Evolutionary conservation across 2,329 filamentous ascomycete genomes (phyloP).

Genomic region (Cladosporium velox): DNA sequence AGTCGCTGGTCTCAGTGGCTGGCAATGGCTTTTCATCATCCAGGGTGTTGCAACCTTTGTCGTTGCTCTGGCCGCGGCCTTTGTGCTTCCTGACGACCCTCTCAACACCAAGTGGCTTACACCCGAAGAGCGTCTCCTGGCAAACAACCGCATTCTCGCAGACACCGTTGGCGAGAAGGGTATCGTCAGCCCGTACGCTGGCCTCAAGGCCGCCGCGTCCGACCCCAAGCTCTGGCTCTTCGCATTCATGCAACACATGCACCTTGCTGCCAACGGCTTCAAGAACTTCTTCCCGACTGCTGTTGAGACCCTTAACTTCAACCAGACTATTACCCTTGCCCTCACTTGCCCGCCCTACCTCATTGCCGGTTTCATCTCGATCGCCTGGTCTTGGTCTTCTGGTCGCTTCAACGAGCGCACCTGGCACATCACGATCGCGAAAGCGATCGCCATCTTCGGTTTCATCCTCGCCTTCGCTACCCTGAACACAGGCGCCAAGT

Average conservation of each 20-base stretch:
- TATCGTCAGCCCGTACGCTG: constrained; percentile 49
- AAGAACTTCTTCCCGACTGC: constrained; percentile 51
- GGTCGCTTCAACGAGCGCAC: constrained; percentile 44
- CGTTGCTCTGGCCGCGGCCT: constrained; percentile 58
- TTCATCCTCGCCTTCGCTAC: constrained; percentile 42
- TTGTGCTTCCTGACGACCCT: constrained; percentile 68
- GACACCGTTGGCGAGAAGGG: constrained; percentile 54
- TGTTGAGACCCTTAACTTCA: constrained; percentile 54
- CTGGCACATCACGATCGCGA: constrained; percentile 44
- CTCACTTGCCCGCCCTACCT: constrained; percentile 48
- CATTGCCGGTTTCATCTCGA: constrained; percentile 34
- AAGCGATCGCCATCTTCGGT: constrained; percentile 40
- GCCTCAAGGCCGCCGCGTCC: constrained; percentile 51
- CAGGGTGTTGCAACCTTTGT: constrained; percentile 66
- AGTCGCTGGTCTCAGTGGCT: constrained; percentile 60
- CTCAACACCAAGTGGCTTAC: constrained; percentile 30
- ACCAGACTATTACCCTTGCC: constrained; percentile 51
- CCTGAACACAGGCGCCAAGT: constrained; percentile 39
- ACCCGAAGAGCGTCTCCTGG: constrained; percentile 44
- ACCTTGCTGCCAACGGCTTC: constrained; percentile 56
- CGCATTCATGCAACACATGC: constrained; percentile 59
- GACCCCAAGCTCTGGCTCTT: constrained; percentile 58
- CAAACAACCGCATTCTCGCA: constrained; percentile 51
- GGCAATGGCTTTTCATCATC: constrained; percentile 64
- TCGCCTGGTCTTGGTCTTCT: constrained; percentile 39